Evolutionary conservation across 805 yeast genomes (phyloP).

Genomic region (Wickerhamiella parazyma): DNA sequence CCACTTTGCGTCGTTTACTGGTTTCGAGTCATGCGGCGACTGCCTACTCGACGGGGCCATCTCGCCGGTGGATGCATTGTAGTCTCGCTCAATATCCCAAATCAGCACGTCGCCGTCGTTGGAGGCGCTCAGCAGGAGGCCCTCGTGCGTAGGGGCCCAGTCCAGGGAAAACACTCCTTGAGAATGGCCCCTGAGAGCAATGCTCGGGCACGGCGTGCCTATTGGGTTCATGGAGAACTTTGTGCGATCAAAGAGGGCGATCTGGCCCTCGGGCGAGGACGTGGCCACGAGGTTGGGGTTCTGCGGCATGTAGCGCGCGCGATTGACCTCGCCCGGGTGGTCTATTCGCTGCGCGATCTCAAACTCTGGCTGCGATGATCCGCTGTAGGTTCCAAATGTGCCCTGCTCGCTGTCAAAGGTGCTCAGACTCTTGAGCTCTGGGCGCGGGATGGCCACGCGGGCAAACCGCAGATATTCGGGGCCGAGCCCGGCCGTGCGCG

Average conservation of each 20-base stretch:
- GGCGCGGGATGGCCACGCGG: conserved; percentile 22
- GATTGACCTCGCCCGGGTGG: conserved; percentile 60
- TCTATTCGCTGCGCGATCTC: conserved; percentile 44
- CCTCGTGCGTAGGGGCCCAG: conserved; percentile 60
- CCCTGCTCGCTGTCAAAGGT: conserved; percentile 29
- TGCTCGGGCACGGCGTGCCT: conserved; percentile 35
- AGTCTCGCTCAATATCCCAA: conserved; percentile 48
- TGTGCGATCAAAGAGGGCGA: conserved; percentile 66
- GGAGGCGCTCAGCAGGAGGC: conserved; percentile 45
- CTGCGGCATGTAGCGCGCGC: conserved; percentile 64
- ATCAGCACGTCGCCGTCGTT: conserved; percentile 49
- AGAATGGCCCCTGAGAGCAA: conserved; percentile 32
- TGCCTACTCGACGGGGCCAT: conserved; percentile 19
- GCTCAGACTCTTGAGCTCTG: conserved; percentile 17
- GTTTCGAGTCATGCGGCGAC: conserved; percentile 29
- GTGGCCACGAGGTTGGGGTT: conserved; percentile 75
- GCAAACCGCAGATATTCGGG: conserved; percentile 35
- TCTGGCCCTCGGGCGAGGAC: conserved; percentile 49
- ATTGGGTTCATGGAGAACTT: conserved; percentile 48
- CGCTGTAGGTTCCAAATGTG: conserved; percentile 24
- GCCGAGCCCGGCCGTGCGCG: conserved; percentile 47
- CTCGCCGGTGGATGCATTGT: conserved; percentile 21
- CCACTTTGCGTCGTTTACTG: conserved; percentile 67
- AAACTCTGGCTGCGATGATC: conserved; percentile 26
- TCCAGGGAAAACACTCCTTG: conserved; percentile 47